These are phyloP conservation scores for Murraya koenigii DNA, from an alignment of 345 rosid species.

Conservation along the genomic window DNA sequence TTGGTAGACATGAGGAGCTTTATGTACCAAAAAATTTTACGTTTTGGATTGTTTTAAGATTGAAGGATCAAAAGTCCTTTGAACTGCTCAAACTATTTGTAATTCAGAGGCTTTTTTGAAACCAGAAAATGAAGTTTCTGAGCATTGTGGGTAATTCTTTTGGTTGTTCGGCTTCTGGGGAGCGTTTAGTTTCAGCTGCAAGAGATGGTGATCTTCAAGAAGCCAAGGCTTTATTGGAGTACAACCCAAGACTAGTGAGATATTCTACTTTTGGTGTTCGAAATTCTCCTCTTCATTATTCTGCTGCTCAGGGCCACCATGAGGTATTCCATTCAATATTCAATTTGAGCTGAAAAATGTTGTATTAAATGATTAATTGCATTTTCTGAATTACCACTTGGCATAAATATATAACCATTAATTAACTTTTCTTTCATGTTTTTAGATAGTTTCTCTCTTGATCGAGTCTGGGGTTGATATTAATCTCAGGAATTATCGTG, in stretches of 20 bases:
- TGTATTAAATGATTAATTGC: not conserved
- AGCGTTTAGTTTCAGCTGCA: constrained; percentile 93
- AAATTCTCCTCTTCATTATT: constrained; percentile 95
- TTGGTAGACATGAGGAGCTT: constrained; percentile 12
- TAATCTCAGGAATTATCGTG: constrained; percentile 94
- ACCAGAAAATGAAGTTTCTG: constrained; percentile 56
- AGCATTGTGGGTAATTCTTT: constrained; percentile 92
- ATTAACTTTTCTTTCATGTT: constrained; percentile 12
- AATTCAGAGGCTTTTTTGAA: not conserved
- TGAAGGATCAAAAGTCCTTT: not conserved
- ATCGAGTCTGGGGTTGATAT: constrained; percentile 97
- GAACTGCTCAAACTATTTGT: not conserved
- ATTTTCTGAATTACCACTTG: not conserved
- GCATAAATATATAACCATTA: constrained; percentile 6
- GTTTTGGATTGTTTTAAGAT: not conserved
- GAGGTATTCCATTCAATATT: constrained; percentile 60
- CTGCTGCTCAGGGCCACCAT: constrained; percentile 97
- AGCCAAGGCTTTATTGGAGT: constrained; percentile 90
- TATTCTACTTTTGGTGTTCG: constrained; percentile 95
- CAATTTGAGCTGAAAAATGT: not conserved
- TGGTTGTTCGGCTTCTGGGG: constrained; percentile 99
- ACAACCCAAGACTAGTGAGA: constrained; percentile 86
- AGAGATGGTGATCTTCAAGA: constrained; percentile 98
- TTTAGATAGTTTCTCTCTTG: constrained; percentile 85
- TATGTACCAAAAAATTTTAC: not conserved